Percentiles rank a stretch among this genome's conserved stretches.
Conservation (phyloP, 208 protist species). For the Trypanosoma brucei region DNA sequence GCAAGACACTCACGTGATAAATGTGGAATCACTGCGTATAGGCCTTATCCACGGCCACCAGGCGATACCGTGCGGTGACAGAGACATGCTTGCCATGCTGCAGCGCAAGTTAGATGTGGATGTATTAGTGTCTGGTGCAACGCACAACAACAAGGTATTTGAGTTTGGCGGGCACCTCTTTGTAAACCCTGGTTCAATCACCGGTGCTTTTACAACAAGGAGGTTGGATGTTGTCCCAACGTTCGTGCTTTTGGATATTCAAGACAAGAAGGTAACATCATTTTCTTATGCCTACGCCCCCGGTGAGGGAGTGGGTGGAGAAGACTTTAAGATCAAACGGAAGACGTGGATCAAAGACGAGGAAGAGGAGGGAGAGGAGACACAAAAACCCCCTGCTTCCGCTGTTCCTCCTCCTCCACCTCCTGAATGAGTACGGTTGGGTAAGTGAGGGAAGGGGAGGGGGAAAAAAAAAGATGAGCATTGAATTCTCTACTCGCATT, state of each 20-base stretch:
- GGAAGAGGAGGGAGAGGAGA: neutral
- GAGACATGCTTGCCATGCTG: conserved; percentile 89
- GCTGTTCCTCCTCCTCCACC: no score
- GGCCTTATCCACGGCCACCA: conserved; percentile 98
- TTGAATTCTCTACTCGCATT: no score
- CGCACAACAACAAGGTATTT: conserved; percentile 87
- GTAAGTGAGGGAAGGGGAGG: no score
- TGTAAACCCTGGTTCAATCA: conserved; percentile 99
- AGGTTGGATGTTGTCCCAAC: conserved; percentile 81
- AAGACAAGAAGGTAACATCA: conserved; percentile 67
- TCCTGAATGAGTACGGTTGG: no score
- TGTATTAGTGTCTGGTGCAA: conserved; percentile 96
- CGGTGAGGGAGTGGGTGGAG: conserved; percentile 6
- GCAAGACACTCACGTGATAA: conserved; percentile 91
- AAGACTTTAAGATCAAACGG: conserved; percentile 60
- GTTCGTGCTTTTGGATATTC: conserved; percentile 97
- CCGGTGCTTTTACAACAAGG: conserved; percentile 87
- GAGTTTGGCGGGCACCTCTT: conserved; percentile 96
- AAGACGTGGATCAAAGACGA: conserved; percentile 58
- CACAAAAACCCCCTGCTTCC: neutral
- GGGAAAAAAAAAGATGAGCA: no score
- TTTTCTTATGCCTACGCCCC: conserved; percentile 71
- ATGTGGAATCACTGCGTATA: conserved; percentile 95
- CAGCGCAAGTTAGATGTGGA: conserved; percentile 98
- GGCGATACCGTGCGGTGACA: conserved; percentile 94